Evolutionary conservation across 1,284 basidiomycete genomes (phyloP), one percentile per base, ranked within the genome.

Genomic region (Puccinia horiana): DNA sequence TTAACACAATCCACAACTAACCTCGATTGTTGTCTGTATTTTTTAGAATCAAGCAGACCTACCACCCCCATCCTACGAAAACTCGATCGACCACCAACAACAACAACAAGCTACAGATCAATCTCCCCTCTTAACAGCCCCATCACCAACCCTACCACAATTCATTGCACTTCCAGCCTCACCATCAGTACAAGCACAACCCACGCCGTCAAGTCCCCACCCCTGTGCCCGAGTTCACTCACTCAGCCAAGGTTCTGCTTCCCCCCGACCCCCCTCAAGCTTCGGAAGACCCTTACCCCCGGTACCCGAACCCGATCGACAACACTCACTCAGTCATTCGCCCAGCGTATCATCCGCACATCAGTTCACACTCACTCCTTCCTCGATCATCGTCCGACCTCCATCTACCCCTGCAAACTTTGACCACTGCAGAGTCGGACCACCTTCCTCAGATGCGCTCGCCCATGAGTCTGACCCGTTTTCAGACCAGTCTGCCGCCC

Each of bases 401-500:
- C 42, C 69, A 2, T 26, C 69, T 9, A 6, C 42, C 9, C n/a
- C 42, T 26, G 35, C 4, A 23, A 3, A 2, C 42, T 1, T 9
- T 32, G 26, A 44, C 32, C 67, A 44, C 61, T 32, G 11, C 61
- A 63, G 29, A 63, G 16, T 44, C 67, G 35, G 14, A 12, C 63
- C 29, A 20, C 8, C 35, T 18, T 5, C 8, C 65, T 69, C 40
- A n/a, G 58, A 32, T 16, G 26, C 58, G 12, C 58, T 61, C 29
- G n/a, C n/a, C 58, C 58, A 61, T n/a, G 61, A 65, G 61, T 16
- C 61, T 8, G 52, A 75, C 52, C 73, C 56, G 2, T 70, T 70
- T 42, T 70, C 73, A 1, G 73, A 75, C 52, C 18, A 42, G n/a
- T 61, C 44, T 58, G 56, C 73, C 18, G 14, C 52, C 32, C 3